phyloP scores from a whole-genome alignment of 768 basidiomycete species.

The Cystobasidium ongulense region DNA sequence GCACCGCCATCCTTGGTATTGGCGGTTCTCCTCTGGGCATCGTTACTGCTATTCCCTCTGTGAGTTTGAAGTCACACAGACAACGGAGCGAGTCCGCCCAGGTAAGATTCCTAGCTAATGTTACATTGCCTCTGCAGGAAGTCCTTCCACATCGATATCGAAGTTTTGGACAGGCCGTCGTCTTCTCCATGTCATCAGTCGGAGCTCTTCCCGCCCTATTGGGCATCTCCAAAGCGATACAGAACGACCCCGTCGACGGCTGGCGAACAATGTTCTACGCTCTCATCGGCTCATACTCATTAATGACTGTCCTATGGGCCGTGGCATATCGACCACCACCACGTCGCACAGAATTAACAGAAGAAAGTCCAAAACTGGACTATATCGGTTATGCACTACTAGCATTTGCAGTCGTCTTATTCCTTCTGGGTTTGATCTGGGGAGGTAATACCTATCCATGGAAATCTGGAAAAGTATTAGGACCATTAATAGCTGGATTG shows the following conservation, averaged over 20 bases:
- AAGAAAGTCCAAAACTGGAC: conserved; percentile 28
- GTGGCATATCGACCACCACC: conserved; percentile 14
- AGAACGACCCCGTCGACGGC: background rate
- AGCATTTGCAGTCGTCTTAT: conserved; percentile 26
- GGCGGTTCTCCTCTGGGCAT: background rate
- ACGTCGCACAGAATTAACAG: background rate
- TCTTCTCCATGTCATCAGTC: background rate
- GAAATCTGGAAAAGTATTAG: conserved; percentile 44
- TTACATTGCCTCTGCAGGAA: background rate
- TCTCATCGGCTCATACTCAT: background rate
- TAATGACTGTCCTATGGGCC: background rate
- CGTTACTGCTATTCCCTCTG: background rate
- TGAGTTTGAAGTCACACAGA: background rate
- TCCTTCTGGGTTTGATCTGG: conserved; percentile 11
- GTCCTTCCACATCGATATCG: background rate
- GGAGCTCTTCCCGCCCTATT: background rate
- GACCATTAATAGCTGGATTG: conserved; percentile 55
- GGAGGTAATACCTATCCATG: conserved; percentile 4
- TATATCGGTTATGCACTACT: conserved; percentile 45
- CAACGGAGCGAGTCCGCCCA: no score
- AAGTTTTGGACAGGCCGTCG: background rate
- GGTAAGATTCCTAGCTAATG: no score
- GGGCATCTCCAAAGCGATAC: background rate
- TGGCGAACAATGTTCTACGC: conserved; percentile 1
- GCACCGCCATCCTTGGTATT: background rate